phyloP scores from a whole-genome alignment of 441 rosid species.

The Gossypium aridum region DNA sequence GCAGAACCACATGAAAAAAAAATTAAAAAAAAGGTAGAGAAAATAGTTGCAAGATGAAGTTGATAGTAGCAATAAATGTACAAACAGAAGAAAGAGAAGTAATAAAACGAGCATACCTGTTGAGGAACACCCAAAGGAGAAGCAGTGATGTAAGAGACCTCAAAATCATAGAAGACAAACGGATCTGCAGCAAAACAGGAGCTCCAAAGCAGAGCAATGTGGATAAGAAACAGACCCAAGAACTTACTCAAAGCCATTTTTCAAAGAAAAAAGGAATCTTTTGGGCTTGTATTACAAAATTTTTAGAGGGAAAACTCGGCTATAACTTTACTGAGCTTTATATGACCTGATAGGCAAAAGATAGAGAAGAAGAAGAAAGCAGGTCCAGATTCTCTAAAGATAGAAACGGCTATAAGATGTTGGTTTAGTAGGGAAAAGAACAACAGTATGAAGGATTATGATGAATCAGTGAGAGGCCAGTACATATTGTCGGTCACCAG shows the following conservation, averaged over 20 bases:
- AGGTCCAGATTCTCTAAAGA: conserved; percentile 16
- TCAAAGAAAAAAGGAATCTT: neutral
- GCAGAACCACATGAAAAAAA: conserved; percentile 9
- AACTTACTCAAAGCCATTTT: conserved; percentile 47
- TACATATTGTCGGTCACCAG: conserved; percentile 30
- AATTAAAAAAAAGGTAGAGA: neutral
- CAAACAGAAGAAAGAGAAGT: conserved; percentile 19
- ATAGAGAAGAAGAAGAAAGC: conserved; percentile 23
- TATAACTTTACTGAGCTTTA: conserved; percentile 26
- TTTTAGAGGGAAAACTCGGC: neutral
- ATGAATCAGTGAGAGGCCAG: neutral
- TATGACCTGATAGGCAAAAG: conserved; percentile 35
- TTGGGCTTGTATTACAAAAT: neutral
- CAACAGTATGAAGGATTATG: neutral
- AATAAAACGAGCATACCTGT: conserved; percentile 41
- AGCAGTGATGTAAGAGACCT: conserved; percentile 88
- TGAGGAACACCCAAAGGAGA: conserved; percentile 97
- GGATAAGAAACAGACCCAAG: conserved; percentile 39
- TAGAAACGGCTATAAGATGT: conserved; percentile 20
- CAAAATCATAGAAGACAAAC: conserved; percentile 48
- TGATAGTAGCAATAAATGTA: neutral
- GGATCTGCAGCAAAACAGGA: conserved; percentile 73
- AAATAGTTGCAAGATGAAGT: neutral
- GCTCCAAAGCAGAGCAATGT: conserved; percentile 35
- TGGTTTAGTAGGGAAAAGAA: neutral